Evolutionary conservation across 495 filamentous ascomycete genomes (phyloP), one percentile per base, ranked within the genome.

Genomic region (Podospora fimiseda): DNA sequence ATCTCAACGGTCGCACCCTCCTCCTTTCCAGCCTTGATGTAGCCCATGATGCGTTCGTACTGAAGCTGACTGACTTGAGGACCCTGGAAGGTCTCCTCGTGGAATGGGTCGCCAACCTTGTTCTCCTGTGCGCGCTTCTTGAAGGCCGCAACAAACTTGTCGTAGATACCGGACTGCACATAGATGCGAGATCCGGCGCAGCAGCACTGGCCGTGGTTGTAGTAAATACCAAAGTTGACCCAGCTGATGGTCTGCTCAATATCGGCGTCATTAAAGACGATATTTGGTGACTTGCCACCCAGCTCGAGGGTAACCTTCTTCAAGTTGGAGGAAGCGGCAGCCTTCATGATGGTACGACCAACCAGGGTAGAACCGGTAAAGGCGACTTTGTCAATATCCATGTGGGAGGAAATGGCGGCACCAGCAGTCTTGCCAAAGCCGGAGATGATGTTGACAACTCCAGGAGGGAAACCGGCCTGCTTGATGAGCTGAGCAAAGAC

Each of bases 231-330:
- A 54, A 93, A 95, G 86, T 97, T 97, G 70, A 92, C 88, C 92
- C 92, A 97, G 15, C 85, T 89, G 72, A 97, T 91, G 55, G 92
- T 90, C 66, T 95, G 86, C 61, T 96, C 90, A 61, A 97, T 91
- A 64, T 97, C 84, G 50, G 92, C 92, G 63, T 97, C 92, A 63
- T 92, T 78, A 74, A 97, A 96, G 67, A 97, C 83, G 56, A 97
- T 96, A 80, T 97, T 97, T 57, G 92, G 92, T 50, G 88, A 94
- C 84, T 97, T 97, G 74, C 92, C 92, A 69, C 92, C 92, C 49
- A 97, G 86, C 74, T 97, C 92, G 27, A 97, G 82, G n/a, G 92
- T 97, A 45, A 96, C 93, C 84, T 96, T 96, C 87, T 97, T 97
- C 69, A 97, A 67, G 80, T 97, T 97, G 65, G 88, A 93, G 67